Base-by-base conservation (phyloP, 495 filamentous ascomycete genomes). In the Cercophora samala region DNA sequence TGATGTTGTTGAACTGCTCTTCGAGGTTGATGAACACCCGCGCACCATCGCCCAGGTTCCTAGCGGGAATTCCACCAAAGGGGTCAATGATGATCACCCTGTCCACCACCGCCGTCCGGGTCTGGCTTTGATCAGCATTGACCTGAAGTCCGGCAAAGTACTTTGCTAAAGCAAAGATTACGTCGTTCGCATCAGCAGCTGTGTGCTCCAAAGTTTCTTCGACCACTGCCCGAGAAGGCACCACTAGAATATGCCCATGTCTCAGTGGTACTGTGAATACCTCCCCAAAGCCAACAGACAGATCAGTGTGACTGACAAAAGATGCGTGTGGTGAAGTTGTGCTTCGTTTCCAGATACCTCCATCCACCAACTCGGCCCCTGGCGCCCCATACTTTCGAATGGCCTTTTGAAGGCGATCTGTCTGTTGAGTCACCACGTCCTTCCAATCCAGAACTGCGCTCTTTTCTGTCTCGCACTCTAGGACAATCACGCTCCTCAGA, bases 11-110 rank as follows among this genome's bases (percentile, higher is more conserved):
- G 72, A 88, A 96, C 69, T 99, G 93, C 72, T 98, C 93, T 73
- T 96, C 91, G 71, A 99, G 84, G 70, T 99, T 99, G 75, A 99
- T 85, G 75, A 97, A 99, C 3, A 97, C 86, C 72, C 97, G 91
- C 17, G 90, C 88, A 9, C 85, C 84, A 53, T 90, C 85, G 0
- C 85, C 85, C 18, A 88, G 84, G 53, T 85, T 85, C 62, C 80
- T 83, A 0, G 90, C 84, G 1, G 95, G 96, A 61, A 95, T 93
- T 8, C 96, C 95, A 5, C 95, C 95, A 2, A 91, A 74, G 0
- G 91, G 90, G 77, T 99, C 96, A 18, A 99, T 82, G 24, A 98
- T 81, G 70, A 99, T 94, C 25, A 99, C 81, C 3, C 95, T 85
- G 70, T 98, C 95, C 2, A 98, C 78, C 6, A 87, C 83, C 2